Evolutionary conservation across 345 rosid genomes (phyloP).

Genomic region (Adansonia digitata): DNA sequence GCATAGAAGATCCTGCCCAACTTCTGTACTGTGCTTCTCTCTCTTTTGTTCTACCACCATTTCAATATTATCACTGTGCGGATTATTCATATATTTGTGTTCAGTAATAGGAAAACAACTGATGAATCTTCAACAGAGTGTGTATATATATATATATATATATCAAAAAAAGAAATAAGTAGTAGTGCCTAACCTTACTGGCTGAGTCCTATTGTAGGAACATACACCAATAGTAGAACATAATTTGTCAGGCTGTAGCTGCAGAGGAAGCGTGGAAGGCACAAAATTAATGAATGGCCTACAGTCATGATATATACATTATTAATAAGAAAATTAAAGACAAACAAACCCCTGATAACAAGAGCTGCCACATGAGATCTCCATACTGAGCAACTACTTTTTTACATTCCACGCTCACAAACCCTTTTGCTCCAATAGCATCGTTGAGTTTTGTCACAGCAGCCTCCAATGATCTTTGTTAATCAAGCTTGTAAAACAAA

Average conservation of each 20-base stretch:
- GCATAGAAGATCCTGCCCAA: slow-evolving; percentile 34
- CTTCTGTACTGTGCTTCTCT: slow-evolving; percentile 3
- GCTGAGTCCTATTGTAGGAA: slow-evolving; percentile 15
- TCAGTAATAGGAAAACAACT: neutral
- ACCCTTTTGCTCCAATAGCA: slow-evolving; percentile 70
- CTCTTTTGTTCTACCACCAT: slow-evolving; percentile 39
- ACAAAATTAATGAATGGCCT: neutral
- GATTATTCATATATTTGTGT: neutral
- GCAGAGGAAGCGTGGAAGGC: slow-evolving; percentile 6
- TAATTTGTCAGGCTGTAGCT: slow-evolving; percentile 52
- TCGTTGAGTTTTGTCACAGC: slow-evolving; percentile 65
- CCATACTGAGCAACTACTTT: slow-evolving; percentile 58
- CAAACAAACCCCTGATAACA: slow-evolving; percentile 52
- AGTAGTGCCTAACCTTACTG: slow-evolving; percentile 30
- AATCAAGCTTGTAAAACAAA: neutral
- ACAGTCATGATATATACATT: neutral
- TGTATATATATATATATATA: neutral
- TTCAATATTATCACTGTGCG: slow-evolving; percentile 32
- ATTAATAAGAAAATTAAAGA: neutral
- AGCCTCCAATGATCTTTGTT: slow-evolving; percentile 24
- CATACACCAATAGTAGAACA: slow-evolving; percentile 63
- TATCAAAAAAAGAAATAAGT: neutral
- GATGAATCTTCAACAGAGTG: neutral
- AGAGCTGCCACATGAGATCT: slow-evolving; percentile 67
- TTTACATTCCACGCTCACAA: slow-evolving; percentile 59